phyloP scores from a whole-genome alignment of 2,329 filamentous ascomycete genomes.

The Alternaria dauci region DNA sequence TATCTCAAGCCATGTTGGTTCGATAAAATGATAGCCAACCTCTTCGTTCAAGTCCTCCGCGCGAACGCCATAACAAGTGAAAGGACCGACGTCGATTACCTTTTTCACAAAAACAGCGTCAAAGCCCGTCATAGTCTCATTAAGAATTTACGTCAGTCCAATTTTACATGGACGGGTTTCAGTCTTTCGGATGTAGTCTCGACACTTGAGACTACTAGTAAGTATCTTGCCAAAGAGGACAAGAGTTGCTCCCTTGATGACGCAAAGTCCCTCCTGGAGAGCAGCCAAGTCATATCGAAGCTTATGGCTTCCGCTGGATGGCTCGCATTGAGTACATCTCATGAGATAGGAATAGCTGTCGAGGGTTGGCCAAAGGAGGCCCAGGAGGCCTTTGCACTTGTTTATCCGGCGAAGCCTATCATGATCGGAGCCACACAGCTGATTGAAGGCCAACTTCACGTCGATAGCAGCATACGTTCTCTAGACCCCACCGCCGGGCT shows the following conservation, averaged over 20 bases:
- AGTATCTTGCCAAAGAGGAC: slow-evolving; percentile 71
- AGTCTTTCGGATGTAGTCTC: slow-evolving; percentile 68
- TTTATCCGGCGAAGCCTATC: slow-evolving; percentile 55
- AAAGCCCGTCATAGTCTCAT: slow-evolving; percentile 74
- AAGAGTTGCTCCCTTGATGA: slow-evolving; percentile 70
- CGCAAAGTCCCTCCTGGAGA: slow-evolving; percentile 65
- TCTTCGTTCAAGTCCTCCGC: slow-evolving; percentile 84
- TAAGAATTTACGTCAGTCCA: slow-evolving; percentile 80
- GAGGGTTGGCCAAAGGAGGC: slow-evolving; percentile 70
- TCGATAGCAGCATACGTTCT: slow-evolving; percentile 52
- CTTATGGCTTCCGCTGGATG: slow-evolving; percentile 70
- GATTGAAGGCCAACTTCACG: slow-evolving; percentile 63
- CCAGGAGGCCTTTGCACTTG: slow-evolving; percentile 72
- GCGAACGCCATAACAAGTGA: slow-evolving; percentile 91
- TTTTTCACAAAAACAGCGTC: slow-evolving; percentile 80
- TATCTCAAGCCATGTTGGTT: slow-evolving; percentile 83
- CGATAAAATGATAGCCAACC: slow-evolving; percentile 81
- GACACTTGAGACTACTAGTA: slow-evolving; percentile 70
- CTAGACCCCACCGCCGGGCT: slow-evolving; percentile 39
- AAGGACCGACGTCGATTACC: slow-evolving; percentile 82
- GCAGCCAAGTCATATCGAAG: slow-evolving; percentile 69
- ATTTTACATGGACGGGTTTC: slow-evolving; percentile 87
- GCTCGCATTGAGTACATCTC: slow-evolving; percentile 70
- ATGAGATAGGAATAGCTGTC: slow-evolving; percentile 81
- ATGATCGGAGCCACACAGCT: slow-evolving; percentile 67